Evolutionary conservation across 495 filamentous ascomycete species (phyloP).

Genomic region (Margaritispora aquatica): DNA sequence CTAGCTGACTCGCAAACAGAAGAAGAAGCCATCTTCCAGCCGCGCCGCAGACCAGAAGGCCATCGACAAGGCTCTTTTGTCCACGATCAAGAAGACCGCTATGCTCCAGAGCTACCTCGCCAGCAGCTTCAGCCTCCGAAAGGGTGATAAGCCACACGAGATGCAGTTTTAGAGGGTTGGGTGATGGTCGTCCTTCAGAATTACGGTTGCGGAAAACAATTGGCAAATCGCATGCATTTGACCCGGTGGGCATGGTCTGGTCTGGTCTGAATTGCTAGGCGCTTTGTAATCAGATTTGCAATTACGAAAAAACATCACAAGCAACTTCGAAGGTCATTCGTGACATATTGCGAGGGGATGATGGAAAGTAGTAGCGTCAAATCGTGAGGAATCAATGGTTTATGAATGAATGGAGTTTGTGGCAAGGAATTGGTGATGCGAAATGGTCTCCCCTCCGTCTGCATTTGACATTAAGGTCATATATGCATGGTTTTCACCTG

Average conservation of each 20-base stretch:
- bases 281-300: constrained; percentile 31
- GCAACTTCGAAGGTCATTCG: constrained; percentile 8
- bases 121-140: constrained; percentile 90
- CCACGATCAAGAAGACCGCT: constrained; percentile 92
- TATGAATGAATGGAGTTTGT: neutral
- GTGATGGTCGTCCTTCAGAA: constrained; percentile 14
- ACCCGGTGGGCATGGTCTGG: constrained; percentile 22
- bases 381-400: neutral
- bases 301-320: constrained; percentile 24
- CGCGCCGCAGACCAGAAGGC: constrained; percentile 96
- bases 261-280: constrained; percentile 25
- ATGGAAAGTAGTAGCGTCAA: neutral
- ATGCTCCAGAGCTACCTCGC: constrained; percentile 84
- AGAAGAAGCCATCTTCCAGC: constrained; percentile 86
- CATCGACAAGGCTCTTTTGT: constrained; percentile 87
- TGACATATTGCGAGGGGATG: neutral
- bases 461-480: neutral
- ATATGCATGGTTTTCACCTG: neutral
- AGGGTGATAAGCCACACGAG: constrained; percentile 97
- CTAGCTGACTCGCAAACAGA: constrained; percentile 48
- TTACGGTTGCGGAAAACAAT: constrained; percentile 16
- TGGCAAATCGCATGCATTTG: constrained; percentile 20
- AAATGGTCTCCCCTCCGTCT: neutral
- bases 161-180: constrained; percentile 69
- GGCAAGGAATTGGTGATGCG: neutral